Evolutionary conservation across 805 yeast species (phyloP).

Genomic region (Metschnikowia vanudenii): DNA sequence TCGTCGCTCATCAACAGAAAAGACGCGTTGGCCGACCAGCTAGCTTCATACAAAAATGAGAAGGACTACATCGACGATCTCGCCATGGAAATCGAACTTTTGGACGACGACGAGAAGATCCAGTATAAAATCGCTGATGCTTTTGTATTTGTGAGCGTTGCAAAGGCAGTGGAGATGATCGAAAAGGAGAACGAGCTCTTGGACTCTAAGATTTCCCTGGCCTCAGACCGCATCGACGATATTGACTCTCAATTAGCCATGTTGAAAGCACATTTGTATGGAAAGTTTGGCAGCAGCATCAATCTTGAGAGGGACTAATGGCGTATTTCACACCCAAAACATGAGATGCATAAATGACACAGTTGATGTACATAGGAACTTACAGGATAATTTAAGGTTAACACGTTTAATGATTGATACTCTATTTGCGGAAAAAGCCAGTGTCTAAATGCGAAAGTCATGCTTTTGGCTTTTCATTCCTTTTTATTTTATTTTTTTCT

Average conservation of each 20-base stretch:
- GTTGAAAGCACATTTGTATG: constrained; percentile 75
- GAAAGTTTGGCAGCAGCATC: constrained; percentile 85
- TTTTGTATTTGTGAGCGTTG: constrained; percentile 68
- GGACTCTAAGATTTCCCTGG: constrained; percentile 46
- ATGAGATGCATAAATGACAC: too few species aligned
- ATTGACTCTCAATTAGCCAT: constrained; percentile 54
- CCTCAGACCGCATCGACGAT: constrained; percentile 48
- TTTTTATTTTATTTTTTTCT: too few species aligned
- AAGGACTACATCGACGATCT: constrained; percentile 89
- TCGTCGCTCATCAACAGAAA: constrained; percentile 76
- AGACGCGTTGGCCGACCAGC: constrained; percentile 52
- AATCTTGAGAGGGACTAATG: constrained; percentile 62
- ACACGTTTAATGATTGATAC: too few species aligned
- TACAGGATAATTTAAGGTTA: too few species aligned
- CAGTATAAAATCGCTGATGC: constrained; percentile 81
- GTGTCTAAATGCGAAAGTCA: too few species aligned
- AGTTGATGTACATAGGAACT: background rate
- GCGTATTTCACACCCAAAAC: background rate
- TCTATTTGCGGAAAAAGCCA: too few species aligned
- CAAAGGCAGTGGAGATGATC: constrained; percentile 63
- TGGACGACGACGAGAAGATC: constrained; percentile 69
- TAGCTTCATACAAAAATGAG: constrained; percentile 56
- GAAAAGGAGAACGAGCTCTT: constrained; percentile 60
- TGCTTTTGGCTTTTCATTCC: too few species aligned
- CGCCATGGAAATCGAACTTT: constrained; percentile 76